Evolutionary conservation across 495 filamentous ascomycete genomes (phyloP).

Genomic region (Tuber aestivum): DNA sequence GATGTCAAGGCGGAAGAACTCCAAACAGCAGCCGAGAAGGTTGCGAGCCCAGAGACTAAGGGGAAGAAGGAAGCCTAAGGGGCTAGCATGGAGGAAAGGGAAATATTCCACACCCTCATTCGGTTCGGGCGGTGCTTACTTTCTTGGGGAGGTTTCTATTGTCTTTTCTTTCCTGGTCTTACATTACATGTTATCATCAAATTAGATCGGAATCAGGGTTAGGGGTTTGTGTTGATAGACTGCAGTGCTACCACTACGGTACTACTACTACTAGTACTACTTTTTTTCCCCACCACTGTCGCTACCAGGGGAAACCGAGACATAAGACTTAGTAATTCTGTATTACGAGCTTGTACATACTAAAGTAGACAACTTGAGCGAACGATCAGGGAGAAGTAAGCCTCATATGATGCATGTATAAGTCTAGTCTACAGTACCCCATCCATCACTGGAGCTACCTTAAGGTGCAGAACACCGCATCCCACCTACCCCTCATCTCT

Average conservation of each 20-base stretch:
- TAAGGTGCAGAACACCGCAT: not conserved
- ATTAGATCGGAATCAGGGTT: conserved; percentile 4
- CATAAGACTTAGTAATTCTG: not conserved
- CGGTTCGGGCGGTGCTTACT: not conserved
- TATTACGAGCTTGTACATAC: not conserved
- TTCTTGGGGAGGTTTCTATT: not conserved
- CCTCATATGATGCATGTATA: not conserved
- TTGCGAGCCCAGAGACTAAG: conserved; percentile 8
- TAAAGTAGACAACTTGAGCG: not conserved
- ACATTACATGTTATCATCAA: not conserved
- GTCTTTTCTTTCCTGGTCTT: not conserved
- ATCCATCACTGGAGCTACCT: not conserved
- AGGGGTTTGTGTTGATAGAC: conserved; percentile 1
- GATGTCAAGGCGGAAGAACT: conserved; percentile 3
- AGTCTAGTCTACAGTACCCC: not conserved
- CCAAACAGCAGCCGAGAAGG: not conserved
- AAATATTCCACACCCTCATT: not conserved
- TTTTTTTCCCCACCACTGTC: not conserved
- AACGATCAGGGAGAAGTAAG: not conserved
- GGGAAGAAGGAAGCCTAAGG: conserved; percentile 5
- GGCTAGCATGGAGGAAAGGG: not conserved
- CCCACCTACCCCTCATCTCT: not conserved
- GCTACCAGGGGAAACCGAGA: not conserved
- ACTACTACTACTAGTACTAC: not conserved
- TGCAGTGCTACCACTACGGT: not conserved